phyloP scores from a whole-genome alignment of 768 basidiomycete species.

The Russula vinacea region DNA sequence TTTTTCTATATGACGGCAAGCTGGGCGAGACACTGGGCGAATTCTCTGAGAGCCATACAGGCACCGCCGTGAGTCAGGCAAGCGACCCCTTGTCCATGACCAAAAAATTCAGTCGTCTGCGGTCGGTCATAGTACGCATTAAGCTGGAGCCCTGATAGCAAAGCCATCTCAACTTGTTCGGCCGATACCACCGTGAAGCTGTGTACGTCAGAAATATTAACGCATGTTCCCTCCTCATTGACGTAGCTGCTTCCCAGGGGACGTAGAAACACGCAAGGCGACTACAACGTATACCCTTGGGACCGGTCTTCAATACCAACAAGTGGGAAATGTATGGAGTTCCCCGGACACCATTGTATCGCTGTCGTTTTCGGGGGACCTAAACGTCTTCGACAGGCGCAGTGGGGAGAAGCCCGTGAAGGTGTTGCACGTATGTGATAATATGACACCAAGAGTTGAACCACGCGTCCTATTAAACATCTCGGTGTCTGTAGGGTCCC shows the following conservation, averaged over 20 bases:
- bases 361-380: slow-evolving; percentile 74
- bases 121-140: slow-evolving; percentile 53
- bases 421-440: slow-evolving; percentile 54
- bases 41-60: slow-evolving; percentile 68
- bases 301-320: slow-evolving; percentile 71
- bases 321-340: slow-evolving; percentile 86
- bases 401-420: slow-evolving; percentile 56
- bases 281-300: slow-evolving; percentile 70
- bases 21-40: slow-evolving; percentile 75
- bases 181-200: slow-evolving; percentile 85
- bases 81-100: background rate
- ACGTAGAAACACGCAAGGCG: slow-evolving; percentile 67
- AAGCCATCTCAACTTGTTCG: slow-evolving; percentile 72
- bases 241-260: slow-evolving; percentile 53
- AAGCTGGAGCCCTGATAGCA: slow-evolving; percentile 79
- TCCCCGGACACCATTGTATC: slow-evolving; percentile 70
- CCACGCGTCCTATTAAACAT: background rate
- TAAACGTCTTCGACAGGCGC: slow-evolving; percentile 81
- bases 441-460: slow-evolving; percentile 6
- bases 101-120: slow-evolving; percentile 8
- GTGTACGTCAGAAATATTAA: slow-evolving; percentile 45
- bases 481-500: slow-evolving; percentile 52
- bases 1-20: slow-evolving; percentile 89
- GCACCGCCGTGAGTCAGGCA: slow-evolving; percentile 59
- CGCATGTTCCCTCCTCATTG: background rate